Base-by-base conservation (phyloP, 495 filamentous ascomycete species). In the Astrocystis sublimbata region DNA sequence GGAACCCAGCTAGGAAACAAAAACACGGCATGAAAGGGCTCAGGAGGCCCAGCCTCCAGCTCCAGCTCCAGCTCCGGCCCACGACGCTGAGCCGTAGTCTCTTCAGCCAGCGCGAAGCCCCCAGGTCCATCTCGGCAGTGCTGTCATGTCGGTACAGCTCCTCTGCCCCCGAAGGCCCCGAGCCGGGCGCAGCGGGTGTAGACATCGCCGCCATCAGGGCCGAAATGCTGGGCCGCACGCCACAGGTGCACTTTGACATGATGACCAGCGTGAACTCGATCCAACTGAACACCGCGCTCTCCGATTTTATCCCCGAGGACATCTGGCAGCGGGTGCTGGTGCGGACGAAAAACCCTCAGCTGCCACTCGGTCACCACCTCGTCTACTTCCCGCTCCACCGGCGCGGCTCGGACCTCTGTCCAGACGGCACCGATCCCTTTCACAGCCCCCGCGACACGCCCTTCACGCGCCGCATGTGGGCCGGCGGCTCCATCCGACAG, bases 381-480 rank as follows among this genome's bases (percentile, higher is more conserved):
- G 81, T 86, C 24, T 89, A 92, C 73, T 92, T 90, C 75, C 86
- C 89, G 1, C 81, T 86, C 0, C 78, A 81, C 38, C 78, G 83
- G 49, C 72, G 80, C 2, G 76, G 83, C 59, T 73, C 67, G 15
- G 68, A 81, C 2, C 81, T 93, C 4, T 81, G 87, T 1, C 67
- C 73, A 3, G 91, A 96, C 73, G 91, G 91, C 35, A 90, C 89
- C 1, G 91, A 93, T 72, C 72, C 76, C 2, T 82, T 82, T 2
- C 90, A 92, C 61, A 86, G 81, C 43, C 90, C 91, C 0, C 45
- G n/a, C 2, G 17, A 35, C 13, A 36, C 53, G 35, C 85, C 87
- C 0, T 93, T 86, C 61, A 82, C 78, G 24, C 79, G 88, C 23
- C 84, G 90, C 24, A 88, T 96, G 85, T 96, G 91, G 91, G 89